Evolutionary conservation across 768 basidiomycete species (phyloP).

Genomic region (Saitozyma podzolica): DNA sequence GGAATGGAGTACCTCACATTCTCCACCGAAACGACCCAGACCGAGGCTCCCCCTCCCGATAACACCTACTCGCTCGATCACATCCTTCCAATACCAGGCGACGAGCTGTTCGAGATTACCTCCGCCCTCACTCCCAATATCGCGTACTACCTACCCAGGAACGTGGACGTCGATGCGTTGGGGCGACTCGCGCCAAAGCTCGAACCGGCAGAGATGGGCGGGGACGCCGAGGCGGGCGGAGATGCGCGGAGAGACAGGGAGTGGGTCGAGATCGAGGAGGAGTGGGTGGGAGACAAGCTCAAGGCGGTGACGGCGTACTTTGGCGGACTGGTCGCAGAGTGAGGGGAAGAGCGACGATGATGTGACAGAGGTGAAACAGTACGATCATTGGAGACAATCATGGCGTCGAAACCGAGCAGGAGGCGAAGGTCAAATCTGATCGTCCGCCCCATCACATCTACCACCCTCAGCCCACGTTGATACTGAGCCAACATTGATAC

Average conservation of each 20-base stretch:
- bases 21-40: neutral
- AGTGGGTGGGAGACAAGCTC: slow-evolving; percentile 90
- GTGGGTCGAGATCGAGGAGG: slow-evolving; percentile 86
- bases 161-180: slow-evolving; percentile 72
- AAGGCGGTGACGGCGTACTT: slow-evolving; percentile 95
- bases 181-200: slow-evolving; percentile 56
- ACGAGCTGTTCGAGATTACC: slow-evolving; percentile 74
- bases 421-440: slow-evolving; percentile 1
- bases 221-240: slow-evolving; percentile 30
- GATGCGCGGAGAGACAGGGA: slow-evolving; percentile 53
- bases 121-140: slow-evolving; percentile 74
- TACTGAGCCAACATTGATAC: no score
- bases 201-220: slow-evolving; percentile 20
- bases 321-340: slow-evolving; percentile 66
- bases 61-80: slow-evolving; percentile 64
- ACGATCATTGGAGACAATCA: no score
- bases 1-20: slow-evolving; percentile 46
- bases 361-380: no score
- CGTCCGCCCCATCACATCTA: no score
- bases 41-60: slow-evolving; percentile 5
- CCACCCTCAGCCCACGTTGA: no score
- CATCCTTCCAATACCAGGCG: slow-evolving; percentile 77
- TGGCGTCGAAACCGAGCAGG: neutral
- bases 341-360: neutral
- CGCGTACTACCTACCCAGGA: slow-evolving; percentile 86